Base-by-base conservation (phyloP, 2,329 filamentous ascomycete genomes). In the Fusarium lateritium region DNA sequence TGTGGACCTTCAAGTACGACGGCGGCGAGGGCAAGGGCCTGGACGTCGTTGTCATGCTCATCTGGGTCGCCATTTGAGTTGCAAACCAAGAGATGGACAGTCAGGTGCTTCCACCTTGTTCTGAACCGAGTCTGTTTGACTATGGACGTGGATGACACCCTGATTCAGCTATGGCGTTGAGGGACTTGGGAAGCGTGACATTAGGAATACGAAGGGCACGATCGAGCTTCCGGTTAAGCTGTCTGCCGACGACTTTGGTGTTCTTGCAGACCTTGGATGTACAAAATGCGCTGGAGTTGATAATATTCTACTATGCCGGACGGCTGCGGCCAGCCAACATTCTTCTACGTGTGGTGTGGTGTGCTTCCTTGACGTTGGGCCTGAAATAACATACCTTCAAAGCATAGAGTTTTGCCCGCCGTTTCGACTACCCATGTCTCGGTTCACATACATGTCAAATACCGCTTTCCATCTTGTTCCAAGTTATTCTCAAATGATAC, bases 1-100 rank as follows among this genome's bases (percentile, higher is more conserved):
- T 94, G 88, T 96, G 92, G 91, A 94, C 89, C 74, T 94, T 91
- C 84, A 96, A 96, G 84, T 95, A 90, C 78, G 92, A 94, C 74
- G 87, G 87, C 60, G 87, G 88, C 63, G 88, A 90, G 78, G 82
- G 79, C 75, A 91, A 90, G 83, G 89, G 89, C 38, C 84, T 92
- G 80, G 89, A 92, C 72, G 87, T 92, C 51, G 88, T 92, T 57
- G 85, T 92, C 75, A 91, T 89, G 82, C 83, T 92, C 73, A 92
- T 94, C 78, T 96, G 93, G 93, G 89, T 96, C 71, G 89, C 87
- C 49, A 85, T 92, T 73, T 91, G 82, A 75, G 55, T 24, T 53
- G 21, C 19, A 39, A 38, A 31, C 24, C 22, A 24, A 39, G 34
- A 36, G 34, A 51, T 49, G 47, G 45, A 38, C 52, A 57, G 45